phyloP scores from a whole-genome alignment of 2,329 filamentous ascomycete genomes.

The Botrytis fabae region DNA sequence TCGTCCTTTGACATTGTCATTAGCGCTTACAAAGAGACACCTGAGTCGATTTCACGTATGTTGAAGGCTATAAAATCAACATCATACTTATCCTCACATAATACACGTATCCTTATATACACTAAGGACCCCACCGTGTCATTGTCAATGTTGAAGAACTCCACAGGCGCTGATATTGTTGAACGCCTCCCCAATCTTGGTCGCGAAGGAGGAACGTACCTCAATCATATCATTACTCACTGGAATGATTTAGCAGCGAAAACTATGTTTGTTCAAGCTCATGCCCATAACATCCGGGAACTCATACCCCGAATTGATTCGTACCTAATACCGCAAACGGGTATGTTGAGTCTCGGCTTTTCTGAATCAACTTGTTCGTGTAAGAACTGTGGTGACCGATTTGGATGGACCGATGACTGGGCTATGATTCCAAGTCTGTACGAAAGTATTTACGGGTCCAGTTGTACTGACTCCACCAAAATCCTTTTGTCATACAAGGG shows the following conservation, averaged over 20 bases:
- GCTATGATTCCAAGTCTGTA: conserved; percentile 42
- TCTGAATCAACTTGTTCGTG: conserved; percentile 43
- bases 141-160: conserved; percentile 28
- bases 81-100: conserved; percentile 27
- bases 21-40: conserved; percentile 35
- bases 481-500: conserved; percentile 49
- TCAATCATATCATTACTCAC: conserved; percentile 47
- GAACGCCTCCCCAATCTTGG: conserved; percentile 44
- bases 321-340: conserved; percentile 47
- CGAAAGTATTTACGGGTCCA: conserved; percentile 35
- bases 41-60: conserved; percentile 28
- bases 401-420: conserved; percentile 44
- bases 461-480: conserved; percentile 29
- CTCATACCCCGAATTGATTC: conserved; percentile 44
- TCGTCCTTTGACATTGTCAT: conserved; percentile 38
- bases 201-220: conserved; percentile 50
- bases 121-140: conserved; percentile 32
- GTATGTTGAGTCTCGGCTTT: conserved; percentile 49
- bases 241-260: conserved; percentile 49
- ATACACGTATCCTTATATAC: conserved; percentile 34
- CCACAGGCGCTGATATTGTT: conserved; percentile 34
- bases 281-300: conserved; percentile 45
- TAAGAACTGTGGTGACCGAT: conserved; percentile 44
- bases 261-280: conserved; percentile 51
- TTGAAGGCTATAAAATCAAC: conserved; percentile 32